phyloP scores from a whole-genome alignment of 495 filamentous ascomycete genomes.

The Penicillium manginii region DNA sequence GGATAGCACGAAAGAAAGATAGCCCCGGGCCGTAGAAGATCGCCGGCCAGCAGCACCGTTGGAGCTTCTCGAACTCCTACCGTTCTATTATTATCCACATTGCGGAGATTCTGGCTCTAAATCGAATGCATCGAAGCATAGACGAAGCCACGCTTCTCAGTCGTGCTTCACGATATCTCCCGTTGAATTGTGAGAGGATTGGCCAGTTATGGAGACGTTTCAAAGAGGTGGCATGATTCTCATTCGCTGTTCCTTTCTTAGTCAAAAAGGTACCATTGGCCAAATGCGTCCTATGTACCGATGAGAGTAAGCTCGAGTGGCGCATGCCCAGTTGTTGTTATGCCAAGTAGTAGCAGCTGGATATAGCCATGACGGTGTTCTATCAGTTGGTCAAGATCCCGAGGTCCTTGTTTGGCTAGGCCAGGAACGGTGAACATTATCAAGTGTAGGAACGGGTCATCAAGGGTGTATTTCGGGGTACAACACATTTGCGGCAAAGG shows the following conservation, averaged over 20 bases:
- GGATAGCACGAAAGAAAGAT: conserved; percentile 14
- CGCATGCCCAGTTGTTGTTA: not conserved
- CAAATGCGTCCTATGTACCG: conserved; percentile 11
- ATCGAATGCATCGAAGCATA: conserved; percentile 22
- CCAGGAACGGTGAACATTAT: not conserved
- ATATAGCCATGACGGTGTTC: not conserved
- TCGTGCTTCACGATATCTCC: not conserved
- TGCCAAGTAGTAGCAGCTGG: not conserved
- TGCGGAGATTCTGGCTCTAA: conserved; percentile 5
- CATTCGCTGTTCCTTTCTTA: conserved; percentile 1
- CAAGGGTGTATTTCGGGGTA: too few species aligned
- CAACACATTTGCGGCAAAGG: too few species aligned
- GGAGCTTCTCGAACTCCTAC: conserved; percentile 8
- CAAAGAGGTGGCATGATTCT: not conserved
- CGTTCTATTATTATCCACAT: conserved; percentile 31
- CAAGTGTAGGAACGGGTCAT: not conserved
- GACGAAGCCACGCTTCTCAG: not conserved
- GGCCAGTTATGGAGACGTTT: not conserved
- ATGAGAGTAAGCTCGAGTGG: not conserved
- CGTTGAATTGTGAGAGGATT: not conserved
- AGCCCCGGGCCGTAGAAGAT: conserved; percentile 23
- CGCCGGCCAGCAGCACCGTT: conserved; percentile 12
- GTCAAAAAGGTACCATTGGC: conserved; percentile 6
- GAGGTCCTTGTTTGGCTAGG: not conserved
- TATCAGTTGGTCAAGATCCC: not conserved